Conservation (phyloP, 129 eudicot species). For the Flaveria linearis region DNA sequence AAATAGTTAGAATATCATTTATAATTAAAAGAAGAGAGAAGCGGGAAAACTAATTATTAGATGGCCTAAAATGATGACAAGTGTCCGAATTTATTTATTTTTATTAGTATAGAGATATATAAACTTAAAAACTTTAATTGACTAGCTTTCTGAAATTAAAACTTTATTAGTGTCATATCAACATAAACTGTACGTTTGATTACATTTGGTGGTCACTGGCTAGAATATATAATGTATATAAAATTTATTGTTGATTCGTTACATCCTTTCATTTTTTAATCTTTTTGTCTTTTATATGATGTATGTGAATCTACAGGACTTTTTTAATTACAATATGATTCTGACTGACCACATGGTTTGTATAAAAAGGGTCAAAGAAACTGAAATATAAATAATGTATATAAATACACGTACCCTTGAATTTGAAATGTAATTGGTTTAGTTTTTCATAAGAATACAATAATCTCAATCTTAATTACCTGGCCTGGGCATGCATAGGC, state of each 20-base stretch:
- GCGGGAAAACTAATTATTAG: no score
- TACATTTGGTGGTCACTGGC: background rate
- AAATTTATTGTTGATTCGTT: slow-evolving; percentile 4
- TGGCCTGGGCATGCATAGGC: no score
- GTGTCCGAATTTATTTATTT: no score
- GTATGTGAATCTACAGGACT: slow-evolving; percentile 10
- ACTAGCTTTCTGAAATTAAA: no score
- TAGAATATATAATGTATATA: background rate
- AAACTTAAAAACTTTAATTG: no score
- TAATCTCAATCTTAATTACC: no score
- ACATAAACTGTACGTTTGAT: background rate
- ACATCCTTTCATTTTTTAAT: slow-evolving; percentile 6
- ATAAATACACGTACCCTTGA: background rate
- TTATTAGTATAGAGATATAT: no score
- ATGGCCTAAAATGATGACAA: no score
- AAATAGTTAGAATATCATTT: no score
- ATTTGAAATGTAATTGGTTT: background rate
- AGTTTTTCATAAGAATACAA: no score
- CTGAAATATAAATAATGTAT: background rate
- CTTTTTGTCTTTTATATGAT: background rate
- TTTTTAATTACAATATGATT: background rate
- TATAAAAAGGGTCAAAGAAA: slow-evolving; percentile 11
- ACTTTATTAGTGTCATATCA: background rate
- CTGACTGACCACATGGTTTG: background rate
- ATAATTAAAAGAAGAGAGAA: no score